Evolutionary conservation across 1,139 yeast genomes (phyloP).

Genomic region (Wickerhamomyces sp.): DNA sequence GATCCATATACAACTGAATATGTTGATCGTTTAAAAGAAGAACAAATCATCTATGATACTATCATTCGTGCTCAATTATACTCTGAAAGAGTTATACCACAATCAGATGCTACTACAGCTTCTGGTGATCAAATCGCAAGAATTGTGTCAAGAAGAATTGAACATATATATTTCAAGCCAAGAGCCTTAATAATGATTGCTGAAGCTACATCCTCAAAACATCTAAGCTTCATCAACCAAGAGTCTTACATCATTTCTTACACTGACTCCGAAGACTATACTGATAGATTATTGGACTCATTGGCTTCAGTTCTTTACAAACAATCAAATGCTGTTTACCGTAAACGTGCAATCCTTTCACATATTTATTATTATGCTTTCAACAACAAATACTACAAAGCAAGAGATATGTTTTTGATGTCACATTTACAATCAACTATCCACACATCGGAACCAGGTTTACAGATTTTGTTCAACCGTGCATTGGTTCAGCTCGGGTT

Average conservation of each 20-base stretch:
- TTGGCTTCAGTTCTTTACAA: conserved; percentile 62
- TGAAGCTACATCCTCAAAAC: conserved; percentile 71
- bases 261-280: conserved; percentile 31
- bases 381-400: conserved; percentile 74
- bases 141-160: conserved; percentile 78
- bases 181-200: conserved; percentile 61
- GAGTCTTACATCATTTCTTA: conserved; percentile 24
- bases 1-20: conserved; percentile 97
- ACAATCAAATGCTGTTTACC: conserved; percentile 63
- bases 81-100: conserved; percentile 60
- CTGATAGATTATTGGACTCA: conserved; percentile 55
- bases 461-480: conserved; percentile 92
- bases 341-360: conserved; percentile 79
- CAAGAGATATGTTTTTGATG: conserved; percentile 81
- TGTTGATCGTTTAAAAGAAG: conserved; percentile 86
- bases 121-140: conserved; percentile 66
- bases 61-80: conserved; percentile 84
- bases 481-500: conserved; percentile 94
- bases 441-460: conserved; percentile 75
- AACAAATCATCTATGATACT: conserved; percentile 66
- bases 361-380: conserved; percentile 90
- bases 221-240: conserved; percentile 28
- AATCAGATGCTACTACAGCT: conserved; percentile 31
- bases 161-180: conserved; percentile 92
- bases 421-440: conserved; percentile 82